Evolutionary conservation across 106 monocot species (phyloP).

Genomic region (Acanthochlamys bracteata): DNA sequence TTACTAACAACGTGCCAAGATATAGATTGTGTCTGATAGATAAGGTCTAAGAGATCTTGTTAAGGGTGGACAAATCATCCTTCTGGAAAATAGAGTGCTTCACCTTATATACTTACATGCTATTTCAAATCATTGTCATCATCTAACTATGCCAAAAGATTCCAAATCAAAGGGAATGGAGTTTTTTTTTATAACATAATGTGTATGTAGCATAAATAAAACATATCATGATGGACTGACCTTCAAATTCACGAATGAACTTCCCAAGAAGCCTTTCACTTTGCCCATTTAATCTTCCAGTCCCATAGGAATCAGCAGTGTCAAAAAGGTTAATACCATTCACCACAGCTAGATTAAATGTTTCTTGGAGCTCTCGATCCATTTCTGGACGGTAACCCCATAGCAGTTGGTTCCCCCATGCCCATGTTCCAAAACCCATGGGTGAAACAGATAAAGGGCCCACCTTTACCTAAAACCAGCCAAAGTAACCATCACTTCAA

Average conservation of each 20-base stretch:
- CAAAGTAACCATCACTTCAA: not conserved
- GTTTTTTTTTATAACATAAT: too few relatives aligned
- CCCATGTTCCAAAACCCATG: slow-evolving; percentile 99
- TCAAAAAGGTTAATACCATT: slow-evolving; percentile 93
- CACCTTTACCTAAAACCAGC: slow-evolving; percentile 49
- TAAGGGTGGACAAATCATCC: too few relatives aligned
- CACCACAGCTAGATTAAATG: slow-evolving; percentile 65
- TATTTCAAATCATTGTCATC: too few relatives aligned
- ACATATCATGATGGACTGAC: slow-evolving; percentile 26
- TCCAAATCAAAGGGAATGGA: too few relatives aligned
- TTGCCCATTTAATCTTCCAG: slow-evolving; percentile 82
- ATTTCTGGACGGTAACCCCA: slow-evolving; percentile 91
- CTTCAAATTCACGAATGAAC: slow-evolving; percentile 81
- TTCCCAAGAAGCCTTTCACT: slow-evolving; percentile 93
- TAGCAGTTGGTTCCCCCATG: slow-evolving; percentile 93
- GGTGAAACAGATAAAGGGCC: slow-evolving; percentile 73
- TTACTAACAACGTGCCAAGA: too few relatives aligned
- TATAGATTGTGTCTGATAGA: too few relatives aligned
- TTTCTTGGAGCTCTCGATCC: slow-evolving; percentile 63
- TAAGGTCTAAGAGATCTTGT: too few relatives aligned
- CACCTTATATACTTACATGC: too few relatives aligned
- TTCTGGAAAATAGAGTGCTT: too few relatives aligned
- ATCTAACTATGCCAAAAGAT: too few relatives aligned
- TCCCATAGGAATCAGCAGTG: slow-evolving; percentile 97
- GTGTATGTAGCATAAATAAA: too few relatives aligned